A percentile compares a stretch with the other conserved stretches of the same genome.
phyloP scores from a whole-genome alignment of 169 alveolate genomes.

The Theileria equi region DNA sequence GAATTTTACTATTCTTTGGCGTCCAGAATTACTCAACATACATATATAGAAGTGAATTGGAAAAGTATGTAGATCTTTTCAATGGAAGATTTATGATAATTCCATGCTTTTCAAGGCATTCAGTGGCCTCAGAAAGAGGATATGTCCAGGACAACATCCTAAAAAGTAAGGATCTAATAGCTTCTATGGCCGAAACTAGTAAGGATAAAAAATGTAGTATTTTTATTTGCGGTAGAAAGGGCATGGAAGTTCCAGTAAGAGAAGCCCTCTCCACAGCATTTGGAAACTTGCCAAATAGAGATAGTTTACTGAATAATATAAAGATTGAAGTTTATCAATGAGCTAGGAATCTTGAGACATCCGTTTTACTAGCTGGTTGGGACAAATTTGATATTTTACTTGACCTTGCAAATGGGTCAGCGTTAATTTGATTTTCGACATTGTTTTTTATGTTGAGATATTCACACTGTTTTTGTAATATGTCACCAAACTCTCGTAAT shows the following conservation, averaged over 20 bases:
- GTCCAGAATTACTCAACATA: conserved; percentile 60
- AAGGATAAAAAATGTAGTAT: conserved; percentile 30
- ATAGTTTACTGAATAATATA: neutral
- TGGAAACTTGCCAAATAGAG: neutral
- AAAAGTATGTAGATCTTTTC: conserved; percentile 45
- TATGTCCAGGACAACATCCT: conserved; percentile 45
- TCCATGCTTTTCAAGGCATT: conserved; percentile 52
- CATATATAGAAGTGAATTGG: conserved; percentile 53
- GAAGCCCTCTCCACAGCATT: conserved; percentile 6
- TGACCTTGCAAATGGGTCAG: too few species aligned
- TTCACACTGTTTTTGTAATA: neutral
- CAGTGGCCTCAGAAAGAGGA: conserved; percentile 21
- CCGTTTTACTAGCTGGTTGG: neutral
- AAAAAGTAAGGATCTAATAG: neutral
- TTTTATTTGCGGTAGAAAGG: conserved; percentile 52
- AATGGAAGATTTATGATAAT: conserved; percentile 42
- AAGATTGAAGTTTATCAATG: conserved; percentile 52
- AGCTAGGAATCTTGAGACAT: neutral
- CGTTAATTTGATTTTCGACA: too few species aligned
- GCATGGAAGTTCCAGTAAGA: conserved; percentile 32
- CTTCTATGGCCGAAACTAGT: neutral
- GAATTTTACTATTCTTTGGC: conserved; percentile 60
- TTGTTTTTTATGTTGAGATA: neutral
- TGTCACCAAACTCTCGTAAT: too few species aligned
- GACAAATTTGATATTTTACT: neutral